A percentile compares a stretch with the other conserved stretches of the same genome.
phyloP scores from a whole-genome alignment of 768 basidiomycete species.

The Nidula microcarpa region DNA sequence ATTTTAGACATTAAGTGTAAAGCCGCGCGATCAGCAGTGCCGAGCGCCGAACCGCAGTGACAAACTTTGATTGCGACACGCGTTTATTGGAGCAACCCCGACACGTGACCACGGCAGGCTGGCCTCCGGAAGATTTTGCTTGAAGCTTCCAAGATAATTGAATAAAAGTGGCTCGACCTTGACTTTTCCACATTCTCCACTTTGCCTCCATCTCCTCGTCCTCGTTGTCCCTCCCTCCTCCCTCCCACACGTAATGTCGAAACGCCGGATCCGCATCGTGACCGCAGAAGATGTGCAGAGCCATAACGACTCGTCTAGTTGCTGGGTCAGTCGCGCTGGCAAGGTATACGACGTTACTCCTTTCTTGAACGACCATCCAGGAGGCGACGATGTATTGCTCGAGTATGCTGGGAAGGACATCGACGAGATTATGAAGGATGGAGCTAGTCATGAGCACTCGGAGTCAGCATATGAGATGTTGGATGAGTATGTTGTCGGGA shows the following conservation, averaged over 20 bases:
- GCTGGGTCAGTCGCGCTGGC: constrained; percentile 79
- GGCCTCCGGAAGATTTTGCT: no score
- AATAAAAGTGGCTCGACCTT: not conserved
- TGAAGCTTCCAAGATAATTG: no score
- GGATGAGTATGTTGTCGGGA: constrained; percentile 82
- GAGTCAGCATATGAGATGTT: constrained; percentile 91
- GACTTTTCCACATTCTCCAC: not conserved
- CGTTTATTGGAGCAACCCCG: not conserved
- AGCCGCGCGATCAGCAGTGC: no score
- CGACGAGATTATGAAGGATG: constrained; percentile 75
- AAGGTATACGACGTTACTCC: constrained; percentile 88
- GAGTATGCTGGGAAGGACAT: constrained; percentile 84
- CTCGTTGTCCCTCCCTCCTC: not conserved
- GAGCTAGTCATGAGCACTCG: constrained; percentile 82
- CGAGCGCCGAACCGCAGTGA: no score
- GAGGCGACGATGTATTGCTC: constrained; percentile 89
- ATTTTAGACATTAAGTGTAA: no score
- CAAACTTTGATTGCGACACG: not conserved
- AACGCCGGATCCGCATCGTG: constrained; percentile 64
- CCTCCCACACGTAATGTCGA: constrained; percentile 43
- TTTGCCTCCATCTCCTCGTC: not conserved
- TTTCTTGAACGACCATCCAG: constrained; percentile 88
- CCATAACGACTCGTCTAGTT: constrained; percentile 59
- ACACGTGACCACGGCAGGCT: not conserved
- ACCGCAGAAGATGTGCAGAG: constrained; percentile 68